Evolutionary conservation across 306 rosid genomes (phyloP).

Genomic region (Prosopis cineraria): DNA sequence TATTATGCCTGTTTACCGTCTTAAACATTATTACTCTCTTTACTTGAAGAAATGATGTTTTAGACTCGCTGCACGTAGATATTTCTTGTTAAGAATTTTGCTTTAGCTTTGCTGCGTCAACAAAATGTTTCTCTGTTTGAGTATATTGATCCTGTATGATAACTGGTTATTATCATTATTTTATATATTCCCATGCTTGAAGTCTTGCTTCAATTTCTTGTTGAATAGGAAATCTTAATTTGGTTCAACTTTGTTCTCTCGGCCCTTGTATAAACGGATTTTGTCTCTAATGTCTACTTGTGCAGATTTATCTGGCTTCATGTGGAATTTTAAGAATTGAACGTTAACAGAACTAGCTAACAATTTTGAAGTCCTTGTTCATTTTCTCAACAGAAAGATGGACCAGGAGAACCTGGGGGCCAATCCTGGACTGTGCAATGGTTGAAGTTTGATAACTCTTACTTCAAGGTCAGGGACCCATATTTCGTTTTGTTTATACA

Average conservation of each 20-base stretch:
- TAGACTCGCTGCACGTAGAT: conserved; percentile 12
- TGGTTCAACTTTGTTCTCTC: conserved; percentile 1
- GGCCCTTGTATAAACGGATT: neutral
- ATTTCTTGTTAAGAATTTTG: neutral
- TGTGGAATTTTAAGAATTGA: neutral
- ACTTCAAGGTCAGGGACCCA: conserved; percentile 70
- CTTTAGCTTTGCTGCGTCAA: conserved; percentile 7
- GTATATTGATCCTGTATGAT: neutral
- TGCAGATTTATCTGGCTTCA: neutral
- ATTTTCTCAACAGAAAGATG: conserved; percentile 73
- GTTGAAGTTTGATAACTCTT: conserved; percentile 95
- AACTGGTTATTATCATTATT: neutral
- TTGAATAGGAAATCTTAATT: conserved; percentile 2
- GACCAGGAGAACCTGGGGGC: conserved; percentile 99
- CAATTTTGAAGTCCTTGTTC: conserved; percentile 32
- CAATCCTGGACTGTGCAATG: conserved; percentile 96
- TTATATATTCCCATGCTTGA: neutral
- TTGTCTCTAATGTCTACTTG: neutral
- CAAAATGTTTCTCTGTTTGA: neutral
- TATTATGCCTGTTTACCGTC: too few species aligned
- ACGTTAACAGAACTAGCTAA: neutral
- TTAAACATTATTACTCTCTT: too few species aligned
- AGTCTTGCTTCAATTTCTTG: conserved; percentile 5
- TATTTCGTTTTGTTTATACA: neutral
- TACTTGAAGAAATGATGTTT: neutral